Evolutionary conservation across 768 basidiomycete species (phyloP), one percentile per base, ranked within the genome.

Genomic region (Ramaria sp.): DNA sequence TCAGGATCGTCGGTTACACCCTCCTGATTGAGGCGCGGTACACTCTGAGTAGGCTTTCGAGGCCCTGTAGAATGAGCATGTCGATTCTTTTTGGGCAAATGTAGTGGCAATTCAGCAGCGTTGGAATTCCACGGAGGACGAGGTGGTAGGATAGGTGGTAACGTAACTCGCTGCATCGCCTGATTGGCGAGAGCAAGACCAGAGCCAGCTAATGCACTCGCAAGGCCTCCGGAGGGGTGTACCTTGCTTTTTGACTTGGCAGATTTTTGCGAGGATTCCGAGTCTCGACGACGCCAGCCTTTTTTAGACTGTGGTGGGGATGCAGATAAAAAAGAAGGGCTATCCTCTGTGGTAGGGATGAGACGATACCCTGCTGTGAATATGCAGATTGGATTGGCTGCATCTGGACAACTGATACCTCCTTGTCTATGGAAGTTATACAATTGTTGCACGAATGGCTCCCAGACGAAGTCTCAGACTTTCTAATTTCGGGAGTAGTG

Each of bases 181-280:
- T 49, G 49, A 38, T 58, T 56, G 4, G 81, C 79, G 78, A 88
- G 85, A 47, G 82, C 78, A 31, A 84, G 70, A 17, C 84, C 81
- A 17, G 81, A 81, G 2, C 82, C 80, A 1, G 84, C 83, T 51
- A 86, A 74, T 1, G 84, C 85, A 52, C 77, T 75, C 4, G 86
- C 84, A n/a, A 86, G 74, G 22, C 81, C 79, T 0, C 59, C 47
- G 3, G 53, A 49, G 12, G 59, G 59, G 27, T 56, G 54, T 10
- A 43, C 33, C 24, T 43, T 31, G 13, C 46, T 12, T 39, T 47
- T 47, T 37, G 30, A 22, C 39, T 45, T 22, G 9, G 38, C 11
- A 9, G 39, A 13, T 27, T 56, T 46, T 11, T 47, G 34, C 4
- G 55, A 57, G 19, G 45, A 33, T 33, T 31, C 31, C 30, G 55